Evolutionary conservation across 2,329 filamentous ascomycete genomes (phyloP).

Genomic region (Pseudohalonectria lignicola): DNA sequence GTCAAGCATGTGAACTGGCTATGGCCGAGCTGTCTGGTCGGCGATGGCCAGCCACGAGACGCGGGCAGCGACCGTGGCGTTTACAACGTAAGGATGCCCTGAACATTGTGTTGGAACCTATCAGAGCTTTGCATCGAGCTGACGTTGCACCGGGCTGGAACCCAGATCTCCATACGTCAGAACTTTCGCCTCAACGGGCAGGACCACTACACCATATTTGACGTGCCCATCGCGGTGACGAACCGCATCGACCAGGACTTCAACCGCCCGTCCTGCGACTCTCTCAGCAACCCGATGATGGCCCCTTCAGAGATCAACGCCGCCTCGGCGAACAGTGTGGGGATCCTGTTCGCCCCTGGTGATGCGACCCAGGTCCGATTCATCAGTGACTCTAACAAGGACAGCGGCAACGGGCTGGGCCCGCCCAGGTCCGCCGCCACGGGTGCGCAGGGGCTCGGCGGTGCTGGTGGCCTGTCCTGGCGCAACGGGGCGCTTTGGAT

Average conservation of each 20-base stretch:
- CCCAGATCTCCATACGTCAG: slow-evolving; percentile 58
- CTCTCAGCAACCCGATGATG: slow-evolving; percentile 39
- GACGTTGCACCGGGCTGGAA: no score
- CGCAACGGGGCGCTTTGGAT: slow-evolving; percentile 19
- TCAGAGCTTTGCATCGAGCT: no score
- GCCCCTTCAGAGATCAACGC: slow-evolving; percentile 31
- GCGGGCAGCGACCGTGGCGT: slow-evolving; percentile 41
- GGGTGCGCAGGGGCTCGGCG: slow-evolving; percentile 14
- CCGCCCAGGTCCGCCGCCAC: slow-evolving; percentile 13
- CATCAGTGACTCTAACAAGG: slow-evolving; percentile 11
- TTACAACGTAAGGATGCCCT: slow-evolving; percentile 50
- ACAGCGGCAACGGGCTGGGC: slow-evolving; percentile 14
- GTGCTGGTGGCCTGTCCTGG: slow-evolving; percentile 20
- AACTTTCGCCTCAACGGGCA: slow-evolving; percentile 54
- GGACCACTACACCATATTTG: slow-evolving; percentile 59
- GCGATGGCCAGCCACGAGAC: slow-evolving; percentile 37
- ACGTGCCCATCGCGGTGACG: slow-evolving; percentile 57
- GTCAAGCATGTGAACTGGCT: slow-evolving; percentile 66
- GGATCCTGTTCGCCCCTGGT: slow-evolving; percentile 40
- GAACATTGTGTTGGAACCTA: no score
- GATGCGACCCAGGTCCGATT: slow-evolving; percentile 34
- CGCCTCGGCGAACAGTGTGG: slow-evolving; percentile 26
- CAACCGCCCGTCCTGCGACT: slow-evolving; percentile 28
- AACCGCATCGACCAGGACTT: slow-evolving; percentile 46
- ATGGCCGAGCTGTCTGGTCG: slow-evolving; percentile 59